Conservation (phyloP, 2,329 filamentous ascomycete genomes). For the Colletotrichum chrysophilum region DNA sequence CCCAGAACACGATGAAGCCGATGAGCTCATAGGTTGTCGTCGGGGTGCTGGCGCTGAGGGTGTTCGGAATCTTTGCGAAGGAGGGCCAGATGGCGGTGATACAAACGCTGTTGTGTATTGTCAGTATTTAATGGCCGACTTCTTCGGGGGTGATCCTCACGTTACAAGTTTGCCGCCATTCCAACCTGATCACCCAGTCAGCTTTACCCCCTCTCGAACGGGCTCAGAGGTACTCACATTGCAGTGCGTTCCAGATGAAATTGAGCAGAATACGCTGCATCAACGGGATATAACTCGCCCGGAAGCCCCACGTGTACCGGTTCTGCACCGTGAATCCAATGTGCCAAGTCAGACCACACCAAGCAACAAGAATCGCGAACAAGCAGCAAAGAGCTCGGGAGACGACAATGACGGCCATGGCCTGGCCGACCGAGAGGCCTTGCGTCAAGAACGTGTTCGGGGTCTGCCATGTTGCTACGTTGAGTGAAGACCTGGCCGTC, state of each 20-base stretch:
- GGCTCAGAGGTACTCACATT: neutral
- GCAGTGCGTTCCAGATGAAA: constrained; percentile 44
- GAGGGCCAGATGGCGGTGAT: constrained; percentile 51
- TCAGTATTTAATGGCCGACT: neutral
- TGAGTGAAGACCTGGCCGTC: constrained; percentile 29
- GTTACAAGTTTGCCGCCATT: neutral
- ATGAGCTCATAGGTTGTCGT: constrained; percentile 47
- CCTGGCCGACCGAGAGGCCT: constrained; percentile 51
- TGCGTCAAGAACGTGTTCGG: constrained; percentile 51
- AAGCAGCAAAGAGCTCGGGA: constrained; percentile 44
- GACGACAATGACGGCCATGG: constrained; percentile 52
- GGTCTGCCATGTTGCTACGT: constrained; percentile 51
- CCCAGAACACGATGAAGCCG: constrained; percentile 57
- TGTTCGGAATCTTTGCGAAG: constrained; percentile 47
- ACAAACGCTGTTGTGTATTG: constrained; percentile 29
- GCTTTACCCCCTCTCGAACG: neutral
- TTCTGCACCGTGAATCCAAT: constrained; percentile 56
- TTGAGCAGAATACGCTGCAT: constrained; percentile 52
- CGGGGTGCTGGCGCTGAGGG: constrained; percentile 40
- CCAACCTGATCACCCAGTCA: neutral
- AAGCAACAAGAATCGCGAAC: constrained; percentile 50
- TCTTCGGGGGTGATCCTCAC: neutral
- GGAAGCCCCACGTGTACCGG: constrained; percentile 53
- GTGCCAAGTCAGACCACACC: constrained; percentile 54
- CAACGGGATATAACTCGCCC: constrained; percentile 52